Conservation (phyloP, 2,329 filamentous ascomycete genomes). For the Ceratocystis colombiana region DNA sequence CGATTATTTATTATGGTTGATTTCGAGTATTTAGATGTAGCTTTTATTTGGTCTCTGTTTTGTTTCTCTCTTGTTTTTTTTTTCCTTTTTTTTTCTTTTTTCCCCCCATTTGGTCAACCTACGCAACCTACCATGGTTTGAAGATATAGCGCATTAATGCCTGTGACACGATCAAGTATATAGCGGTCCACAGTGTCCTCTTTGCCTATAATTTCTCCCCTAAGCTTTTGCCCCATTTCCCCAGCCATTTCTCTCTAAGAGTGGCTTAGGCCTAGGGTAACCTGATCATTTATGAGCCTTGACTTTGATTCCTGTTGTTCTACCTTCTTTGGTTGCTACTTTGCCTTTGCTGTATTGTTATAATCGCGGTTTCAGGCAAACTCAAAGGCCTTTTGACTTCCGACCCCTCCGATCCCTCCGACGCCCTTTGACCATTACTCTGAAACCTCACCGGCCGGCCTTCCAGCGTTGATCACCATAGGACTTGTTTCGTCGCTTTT, state of each 20-base stretch:
- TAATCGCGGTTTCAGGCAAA: not conserved
- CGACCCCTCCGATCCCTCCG: not conserved
- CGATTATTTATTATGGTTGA: not conserved
- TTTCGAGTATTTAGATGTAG: not conserved
- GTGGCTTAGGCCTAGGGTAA: no score
- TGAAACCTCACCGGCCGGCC: not conserved
- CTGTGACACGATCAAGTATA: not conserved
- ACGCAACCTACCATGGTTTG: not conserved
- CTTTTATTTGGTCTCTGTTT: not conserved
- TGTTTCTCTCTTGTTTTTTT: not conserved
- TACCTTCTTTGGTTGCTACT: no score
- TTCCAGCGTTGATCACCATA: conserved; percentile 22
- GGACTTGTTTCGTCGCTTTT: conserved; percentile 24
- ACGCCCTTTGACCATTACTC: not conserved
- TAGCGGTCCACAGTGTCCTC: no score
- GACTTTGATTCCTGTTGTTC: no score
- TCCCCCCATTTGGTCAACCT: not conserved
- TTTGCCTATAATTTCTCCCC: no score
- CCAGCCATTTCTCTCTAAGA: no score
- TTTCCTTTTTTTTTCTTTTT: not conserved
- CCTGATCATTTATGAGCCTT: no score
- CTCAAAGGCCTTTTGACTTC: not conserved
- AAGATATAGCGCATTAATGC: not conserved
- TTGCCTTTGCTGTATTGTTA: no score
- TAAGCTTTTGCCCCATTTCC: not conserved